Evolutionary conservation across 345 rosid species (phyloP).

Genomic region (Viola odorata): DNA sequence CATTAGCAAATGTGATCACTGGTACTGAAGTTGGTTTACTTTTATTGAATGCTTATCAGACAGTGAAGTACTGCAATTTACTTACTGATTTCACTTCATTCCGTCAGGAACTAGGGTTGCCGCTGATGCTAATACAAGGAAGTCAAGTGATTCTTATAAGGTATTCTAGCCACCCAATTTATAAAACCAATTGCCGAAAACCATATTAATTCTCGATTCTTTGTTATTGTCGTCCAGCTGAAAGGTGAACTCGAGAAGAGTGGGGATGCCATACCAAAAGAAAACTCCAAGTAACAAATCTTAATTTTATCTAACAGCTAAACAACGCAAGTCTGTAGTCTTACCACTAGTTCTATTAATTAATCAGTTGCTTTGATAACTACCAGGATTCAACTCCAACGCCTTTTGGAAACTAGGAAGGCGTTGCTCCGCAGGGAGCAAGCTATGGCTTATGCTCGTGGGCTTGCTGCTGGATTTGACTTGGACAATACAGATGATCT

Average conservation of each 20-base stretch:
- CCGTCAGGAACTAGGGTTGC: constrained; percentile 29
- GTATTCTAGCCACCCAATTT: constrained; percentile 19
- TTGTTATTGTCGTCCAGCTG: constrained; percentile 21
- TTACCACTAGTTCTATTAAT: constrained; percentile 7
- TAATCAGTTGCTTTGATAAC: constrained; percentile 14
- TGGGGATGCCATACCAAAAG: constrained; percentile 37
- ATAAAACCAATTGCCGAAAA: no score
- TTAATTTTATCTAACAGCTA: neutral
- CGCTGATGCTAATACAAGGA: constrained; percentile 19
- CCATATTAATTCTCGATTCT: no score
- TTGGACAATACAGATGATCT: constrained; percentile 64
- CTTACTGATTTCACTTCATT: neutral
- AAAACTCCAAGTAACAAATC: constrained; percentile 61
- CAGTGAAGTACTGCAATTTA: neutral
- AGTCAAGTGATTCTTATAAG: constrained; percentile 50
- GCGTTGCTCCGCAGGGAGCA: constrained; percentile 67
- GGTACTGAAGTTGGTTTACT: no score
- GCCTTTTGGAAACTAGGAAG: constrained; percentile 62
- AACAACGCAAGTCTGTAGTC: no score
- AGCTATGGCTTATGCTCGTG: constrained; percentile 87
- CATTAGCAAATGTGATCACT: no score
- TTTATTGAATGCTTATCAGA: no score
- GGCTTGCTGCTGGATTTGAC: constrained; percentile 72
- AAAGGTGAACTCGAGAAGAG: constrained; percentile 37
- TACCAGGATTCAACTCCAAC: constrained; percentile 64